A percentile compares a stretch with the other conserved stretches of the same genome.
phyloP scores from a whole-genome alignment of 1,139 yeast species.

The Sugiyamaella sp. region DNA sequence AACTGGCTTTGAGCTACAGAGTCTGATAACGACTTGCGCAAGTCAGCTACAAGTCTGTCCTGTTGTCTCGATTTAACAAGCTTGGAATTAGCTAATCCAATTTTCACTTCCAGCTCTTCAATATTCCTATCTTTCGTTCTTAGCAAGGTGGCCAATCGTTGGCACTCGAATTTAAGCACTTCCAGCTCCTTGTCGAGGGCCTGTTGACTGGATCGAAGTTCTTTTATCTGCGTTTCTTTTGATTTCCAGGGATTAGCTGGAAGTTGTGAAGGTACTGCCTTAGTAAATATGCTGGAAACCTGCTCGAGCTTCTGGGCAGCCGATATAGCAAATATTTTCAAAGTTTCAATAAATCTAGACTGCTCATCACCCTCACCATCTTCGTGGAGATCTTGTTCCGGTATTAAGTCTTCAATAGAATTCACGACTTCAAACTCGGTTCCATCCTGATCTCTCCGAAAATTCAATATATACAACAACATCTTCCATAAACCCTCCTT shows the following conservation, averaged over 20 bases:
- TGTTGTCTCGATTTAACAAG: constrained; percentile 45
- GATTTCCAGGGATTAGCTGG: constrained; percentile 33
- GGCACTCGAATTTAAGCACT: constrained; percentile 32
- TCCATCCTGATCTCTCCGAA: background rate
- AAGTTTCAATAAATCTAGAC: background rate
- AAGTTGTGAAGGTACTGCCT: constrained; percentile 1
- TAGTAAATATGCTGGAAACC: constrained; percentile 6
- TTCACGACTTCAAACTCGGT: background rate
- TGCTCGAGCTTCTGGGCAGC: background rate
- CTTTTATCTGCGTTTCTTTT: constrained; percentile 26
- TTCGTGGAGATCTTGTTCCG: constrained; percentile 6
- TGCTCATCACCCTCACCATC: background rate
- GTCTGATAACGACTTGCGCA: constrained; percentile 36
- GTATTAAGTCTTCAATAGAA: background rate
- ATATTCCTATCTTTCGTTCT: constrained; percentile 45
- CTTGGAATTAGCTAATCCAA: constrained; percentile 49
- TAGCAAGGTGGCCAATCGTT: constrained; percentile 32
- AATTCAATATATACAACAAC: constrained; percentile 5
- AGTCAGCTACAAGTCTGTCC: constrained; percentile 40
- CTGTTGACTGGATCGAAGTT: constrained; percentile 27
- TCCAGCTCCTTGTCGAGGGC: constrained; percentile 32
- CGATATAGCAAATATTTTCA: background rate
- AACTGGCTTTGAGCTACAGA: constrained; percentile 37
- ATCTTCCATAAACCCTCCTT: background rate
- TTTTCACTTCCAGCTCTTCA: constrained; percentile 51